Percentiles rank a stretch among this genome's conserved stretches.
Conservation (phyloP, 2,329 filamentous ascomycete genomes). For the Pezicula rhizophila region DNA sequence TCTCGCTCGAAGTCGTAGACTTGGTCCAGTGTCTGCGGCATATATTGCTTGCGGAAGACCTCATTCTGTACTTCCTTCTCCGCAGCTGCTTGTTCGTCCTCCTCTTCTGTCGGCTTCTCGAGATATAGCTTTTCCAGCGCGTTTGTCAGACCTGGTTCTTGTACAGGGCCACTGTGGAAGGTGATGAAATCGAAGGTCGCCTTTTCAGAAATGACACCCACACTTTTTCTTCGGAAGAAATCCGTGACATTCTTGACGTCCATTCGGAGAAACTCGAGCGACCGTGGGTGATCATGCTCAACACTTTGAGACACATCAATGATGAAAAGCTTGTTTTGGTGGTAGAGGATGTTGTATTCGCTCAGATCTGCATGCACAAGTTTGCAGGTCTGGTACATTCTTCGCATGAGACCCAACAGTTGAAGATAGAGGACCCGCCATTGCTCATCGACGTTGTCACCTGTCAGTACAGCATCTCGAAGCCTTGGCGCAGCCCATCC, state of each 20-base stretch:
- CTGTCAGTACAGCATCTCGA: constrained; percentile 73
- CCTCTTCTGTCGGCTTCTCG: constrained; percentile 45
- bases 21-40: constrained; percentile 90
- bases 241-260: constrained; percentile 96
- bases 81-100: constrained; percentile 45
- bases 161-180: constrained; percentile 49
- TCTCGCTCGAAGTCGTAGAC: constrained; percentile 96
- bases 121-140: constrained; percentile 63
- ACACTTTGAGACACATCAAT: constrained; percentile 98
- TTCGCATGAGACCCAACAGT: constrained; percentile 81
- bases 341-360: constrained; percentile 96
- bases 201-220: constrained; percentile 74
- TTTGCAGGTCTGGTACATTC: constrained; percentile 85
- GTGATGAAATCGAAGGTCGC: constrained; percentile 82
- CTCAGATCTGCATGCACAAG: constrained; percentile 94
- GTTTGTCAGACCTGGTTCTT: constrained; percentile 54
- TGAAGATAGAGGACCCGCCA: constrained; percentile 80
- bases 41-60: constrained; percentile 94
- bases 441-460: constrained; percentile 60
- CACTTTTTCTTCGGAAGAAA: constrained; percentile 83
- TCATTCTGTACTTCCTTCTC: constrained; percentile 75
- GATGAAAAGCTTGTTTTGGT: constrained; percentile 76
- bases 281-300: constrained; percentile 90
- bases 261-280: constrained; percentile 91
- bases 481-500: constrained; percentile 85